phyloP scores from a whole-genome alignment of 2,329 filamentous ascomycete species.

The Ilyonectria sp. region DNA sequence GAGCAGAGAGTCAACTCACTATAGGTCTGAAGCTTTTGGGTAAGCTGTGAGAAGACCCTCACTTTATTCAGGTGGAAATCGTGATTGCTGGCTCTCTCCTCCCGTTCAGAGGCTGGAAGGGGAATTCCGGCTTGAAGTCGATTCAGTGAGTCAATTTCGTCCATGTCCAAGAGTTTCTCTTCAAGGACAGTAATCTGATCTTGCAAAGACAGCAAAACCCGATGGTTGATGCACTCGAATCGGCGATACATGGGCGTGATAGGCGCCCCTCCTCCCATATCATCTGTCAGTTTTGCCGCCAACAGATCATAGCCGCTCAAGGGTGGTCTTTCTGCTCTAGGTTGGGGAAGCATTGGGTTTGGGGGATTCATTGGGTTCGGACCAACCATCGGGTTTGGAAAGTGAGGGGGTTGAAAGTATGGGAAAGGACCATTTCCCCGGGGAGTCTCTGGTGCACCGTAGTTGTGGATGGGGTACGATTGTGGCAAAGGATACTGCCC shows the following conservation, averaged over 20 bases:
- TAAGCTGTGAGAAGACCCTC: neutral
- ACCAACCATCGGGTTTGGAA: slow-evolving; percentile 12
- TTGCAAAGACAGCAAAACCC: slow-evolving; percentile 85
- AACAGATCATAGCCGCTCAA: slow-evolving; percentile 75
- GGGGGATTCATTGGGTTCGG: neutral
- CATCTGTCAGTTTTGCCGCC: slow-evolving; percentile 64
- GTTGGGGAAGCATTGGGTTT: slow-evolving; percentile 10
- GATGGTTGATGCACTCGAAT: slow-evolving; percentile 87
- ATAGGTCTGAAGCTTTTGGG: slow-evolving; percentile 75
- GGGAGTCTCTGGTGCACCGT: slow-evolving; percentile 23
- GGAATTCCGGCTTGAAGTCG: slow-evolving; percentile 63
- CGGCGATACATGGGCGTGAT: slow-evolving; percentile 81
- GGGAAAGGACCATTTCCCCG: slow-evolving; percentile 20
- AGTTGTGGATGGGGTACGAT: slow-evolving; percentile 12
- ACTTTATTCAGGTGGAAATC: slow-evolving; percentile 16
- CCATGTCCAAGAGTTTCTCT: slow-evolving; percentile 80
- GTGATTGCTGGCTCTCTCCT: slow-evolving; percentile 54
- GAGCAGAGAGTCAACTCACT: slow-evolving; percentile 60
- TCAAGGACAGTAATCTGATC: slow-evolving; percentile 88
- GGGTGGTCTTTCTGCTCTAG: slow-evolving; percentile 55
- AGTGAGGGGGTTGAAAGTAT: slow-evolving; percentile 29
- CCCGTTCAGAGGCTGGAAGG: slow-evolving; percentile 72
- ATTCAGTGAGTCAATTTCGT: slow-evolving; percentile 69
- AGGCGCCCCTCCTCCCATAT: slow-evolving; percentile 40
- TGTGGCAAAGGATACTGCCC: slow-evolving; percentile 9